Percentiles rank a stretch among this genome's conserved stretches.
phyloP scores from a whole-genome alignment of 306 rosid genomes.

The Medicago ruthenica region DNA sequence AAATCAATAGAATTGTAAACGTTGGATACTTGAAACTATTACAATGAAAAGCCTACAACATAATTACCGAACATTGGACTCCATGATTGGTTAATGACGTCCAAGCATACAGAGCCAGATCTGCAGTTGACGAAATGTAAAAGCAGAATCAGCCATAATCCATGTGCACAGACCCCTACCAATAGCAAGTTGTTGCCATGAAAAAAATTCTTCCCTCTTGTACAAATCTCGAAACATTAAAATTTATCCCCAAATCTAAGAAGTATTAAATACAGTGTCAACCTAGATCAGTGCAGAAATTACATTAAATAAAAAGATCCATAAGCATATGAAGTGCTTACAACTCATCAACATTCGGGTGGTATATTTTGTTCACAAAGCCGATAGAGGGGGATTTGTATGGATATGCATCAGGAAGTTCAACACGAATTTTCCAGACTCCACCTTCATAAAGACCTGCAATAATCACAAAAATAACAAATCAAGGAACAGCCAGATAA shows the following conservation, averaged over 20 bases:
- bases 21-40: conserved; percentile 29
- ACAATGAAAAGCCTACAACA: conserved; percentile 36
- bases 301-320: neutral
- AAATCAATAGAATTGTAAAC: conserved; percentile 18
- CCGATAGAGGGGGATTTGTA: conserved; percentile 97
- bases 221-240: conserved; percentile 21
- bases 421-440: conserved; percentile 94
- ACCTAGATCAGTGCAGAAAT: conserved; percentile 9
- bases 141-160: conserved; percentile 46
- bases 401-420: conserved; percentile 98
- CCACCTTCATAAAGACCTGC: conserved; percentile 97
- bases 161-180: conserved; percentile 31
- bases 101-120: conserved; percentile 98
- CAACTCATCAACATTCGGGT: conserved; percentile 98
- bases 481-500: conserved; percentile 37
- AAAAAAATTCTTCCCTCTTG: conserved; percentile 24
- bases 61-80: conserved; percentile 98
- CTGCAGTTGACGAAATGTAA: conserved; percentile 62
- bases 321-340: conserved; percentile 57
- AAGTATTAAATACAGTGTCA: conserved; percentile 15
- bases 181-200: conserved; percentile 24
- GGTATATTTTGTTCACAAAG: conserved; percentile 94
- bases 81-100: conserved; percentile 98
- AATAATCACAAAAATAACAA: conserved; percentile 42
- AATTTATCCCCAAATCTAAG: conserved; percentile 11